These are phyloP conservation scores for Kodamaea fungicola DNA, from an alignment of 1,139 yeast species.

Conservation along the genomic window DNA sequence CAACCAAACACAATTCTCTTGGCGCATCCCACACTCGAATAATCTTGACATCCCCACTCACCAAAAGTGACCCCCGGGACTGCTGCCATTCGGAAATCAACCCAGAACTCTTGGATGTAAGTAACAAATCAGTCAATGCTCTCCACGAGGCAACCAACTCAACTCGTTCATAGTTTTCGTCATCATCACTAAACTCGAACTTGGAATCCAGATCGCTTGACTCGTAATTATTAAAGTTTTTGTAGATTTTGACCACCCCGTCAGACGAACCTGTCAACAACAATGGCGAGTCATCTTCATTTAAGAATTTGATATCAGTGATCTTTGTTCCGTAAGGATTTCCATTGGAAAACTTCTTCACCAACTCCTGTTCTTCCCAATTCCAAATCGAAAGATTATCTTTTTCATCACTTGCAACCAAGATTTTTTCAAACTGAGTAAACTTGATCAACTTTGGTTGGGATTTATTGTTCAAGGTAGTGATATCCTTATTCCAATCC, in stretches of 20 bases:
- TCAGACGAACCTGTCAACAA: slow-evolving; percentile 88
- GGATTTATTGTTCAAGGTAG: slow-evolving; percentile 64
- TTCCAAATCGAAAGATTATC: slow-evolving; percentile 88
- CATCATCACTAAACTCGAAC: slow-evolving; percentile 11
- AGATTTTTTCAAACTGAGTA: slow-evolving; percentile 85
- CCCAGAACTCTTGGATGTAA: slow-evolving; percentile 81
- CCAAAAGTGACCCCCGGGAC: slow-evolving; percentile 83
- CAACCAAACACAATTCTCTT: slow-evolving; percentile 79
- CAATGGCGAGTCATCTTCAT: slow-evolving; percentile 89
- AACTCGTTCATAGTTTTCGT: slow-evolving; percentile 28
- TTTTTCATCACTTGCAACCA: slow-evolving; percentile 79
- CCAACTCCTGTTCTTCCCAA: slow-evolving; percentile 60
- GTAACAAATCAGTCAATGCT: slow-evolving; percentile 78
- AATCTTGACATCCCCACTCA: slow-evolving; percentile 92
- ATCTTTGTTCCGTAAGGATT: slow-evolving; percentile 87
- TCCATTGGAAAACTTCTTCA: slow-evolving; percentile 74
- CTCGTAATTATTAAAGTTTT: slow-evolving; percentile 61
- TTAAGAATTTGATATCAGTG: slow-evolving; percentile 80
- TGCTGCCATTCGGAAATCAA: slow-evolving; percentile 96
- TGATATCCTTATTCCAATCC: slow-evolving; percentile 73
- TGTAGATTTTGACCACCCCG: slow-evolving; percentile 84
- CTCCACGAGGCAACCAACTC: slow-evolving; percentile 88
- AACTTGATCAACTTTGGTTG: slow-evolving; percentile 79
- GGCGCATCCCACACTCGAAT: slow-evolving; percentile 97
- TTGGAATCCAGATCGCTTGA: slow-evolving; percentile 15